These are phyloP conservation scores for Speleostelium caveatum DNA, from an alignment of 78 protist species.

Conservation along the genomic window DNA sequence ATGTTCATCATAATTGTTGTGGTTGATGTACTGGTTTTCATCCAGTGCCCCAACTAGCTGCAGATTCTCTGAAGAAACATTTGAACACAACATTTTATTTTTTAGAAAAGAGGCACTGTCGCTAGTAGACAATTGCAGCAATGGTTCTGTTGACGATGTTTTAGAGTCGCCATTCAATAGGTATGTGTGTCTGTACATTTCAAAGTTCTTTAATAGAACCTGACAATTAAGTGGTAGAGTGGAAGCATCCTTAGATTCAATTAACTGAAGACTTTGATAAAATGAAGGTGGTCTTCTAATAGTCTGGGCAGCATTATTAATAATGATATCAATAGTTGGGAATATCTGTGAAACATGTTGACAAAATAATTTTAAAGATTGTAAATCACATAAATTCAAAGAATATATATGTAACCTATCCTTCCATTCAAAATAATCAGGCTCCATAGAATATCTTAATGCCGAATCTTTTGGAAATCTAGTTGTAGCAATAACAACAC, in stretches of 20 bases:
- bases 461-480: constrained; percentile 70
- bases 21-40: background rate
- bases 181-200: background rate
- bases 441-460: background rate
- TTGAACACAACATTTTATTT: no score
- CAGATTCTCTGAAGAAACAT: no score
- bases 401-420: constrained; percentile 62
- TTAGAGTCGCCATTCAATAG: background rate
- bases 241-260: constrained; percentile 11
- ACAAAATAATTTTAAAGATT: constrained; percentile 56
- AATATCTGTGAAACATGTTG: background rate
- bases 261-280: background rate
- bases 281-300: constrained; percentile 49
- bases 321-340: constrained; percentile 55
- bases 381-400: constrained; percentile 59
- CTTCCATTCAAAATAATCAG: constrained; percentile 4
- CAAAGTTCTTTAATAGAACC: background rate
- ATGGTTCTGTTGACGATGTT: background rate
- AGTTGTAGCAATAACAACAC: constrained; percentile 80
- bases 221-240: background rate
- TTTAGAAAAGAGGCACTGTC: no score
- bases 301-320: constrained; percentile 88
- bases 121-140: background rate
- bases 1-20: constrained; percentile 25
- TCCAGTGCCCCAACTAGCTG: no score